Evolutionary conservation across 768 basidiomycete genomes (phyloP).

Genomic region (Kwoniella newhampshirensis): DNA sequence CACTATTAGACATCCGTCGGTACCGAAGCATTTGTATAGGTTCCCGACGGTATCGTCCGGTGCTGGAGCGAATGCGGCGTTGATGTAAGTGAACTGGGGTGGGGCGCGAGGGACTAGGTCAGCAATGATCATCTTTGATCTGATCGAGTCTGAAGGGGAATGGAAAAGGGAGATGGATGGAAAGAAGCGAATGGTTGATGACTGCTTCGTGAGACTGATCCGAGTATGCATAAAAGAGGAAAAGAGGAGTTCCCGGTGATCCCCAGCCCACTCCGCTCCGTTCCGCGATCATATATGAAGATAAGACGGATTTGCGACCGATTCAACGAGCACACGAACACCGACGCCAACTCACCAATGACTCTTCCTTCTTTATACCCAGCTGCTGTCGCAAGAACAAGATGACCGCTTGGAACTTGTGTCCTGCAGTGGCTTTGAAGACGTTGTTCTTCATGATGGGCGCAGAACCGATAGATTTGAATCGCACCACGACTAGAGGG

Average conservation of each 20-base stretch:
- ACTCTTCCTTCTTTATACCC: conserved; percentile 79
- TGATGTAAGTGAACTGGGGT: conserved; percentile 61
- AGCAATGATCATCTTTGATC: too few species aligned
- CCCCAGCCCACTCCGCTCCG: too few species aligned
- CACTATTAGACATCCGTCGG: conserved; percentile 84
- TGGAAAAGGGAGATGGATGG: background rate
- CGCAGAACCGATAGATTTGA: conserved; percentile 95
- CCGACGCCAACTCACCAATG: too few species aligned
- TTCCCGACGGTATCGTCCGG: conserved; percentile 79
- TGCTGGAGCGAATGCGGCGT: conserved; percentile 76
- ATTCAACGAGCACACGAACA: too few species aligned
- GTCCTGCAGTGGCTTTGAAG: conserved; percentile 93
- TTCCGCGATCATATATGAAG: too few species aligned
- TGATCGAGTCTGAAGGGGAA: background rate
- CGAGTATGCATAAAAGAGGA: too few species aligned
- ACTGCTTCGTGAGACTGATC: too few species aligned
- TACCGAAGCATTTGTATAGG: conserved; percentile 81
- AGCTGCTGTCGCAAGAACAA: conserved; percentile 87
- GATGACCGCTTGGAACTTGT: conserved; percentile 92
- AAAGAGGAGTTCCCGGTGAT: too few species aligned
- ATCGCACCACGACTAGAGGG: conserved; percentile 80
- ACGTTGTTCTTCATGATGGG: conserved; percentile 99
- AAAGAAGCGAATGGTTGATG: background rate
- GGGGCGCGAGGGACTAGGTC: background rate
- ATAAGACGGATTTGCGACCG: too few species aligned